These are phyloP conservation scores for Oryza officinalis DNA, from an alignment of 176 grass and related monocot genomes.

Conservation along the genomic window DNA sequence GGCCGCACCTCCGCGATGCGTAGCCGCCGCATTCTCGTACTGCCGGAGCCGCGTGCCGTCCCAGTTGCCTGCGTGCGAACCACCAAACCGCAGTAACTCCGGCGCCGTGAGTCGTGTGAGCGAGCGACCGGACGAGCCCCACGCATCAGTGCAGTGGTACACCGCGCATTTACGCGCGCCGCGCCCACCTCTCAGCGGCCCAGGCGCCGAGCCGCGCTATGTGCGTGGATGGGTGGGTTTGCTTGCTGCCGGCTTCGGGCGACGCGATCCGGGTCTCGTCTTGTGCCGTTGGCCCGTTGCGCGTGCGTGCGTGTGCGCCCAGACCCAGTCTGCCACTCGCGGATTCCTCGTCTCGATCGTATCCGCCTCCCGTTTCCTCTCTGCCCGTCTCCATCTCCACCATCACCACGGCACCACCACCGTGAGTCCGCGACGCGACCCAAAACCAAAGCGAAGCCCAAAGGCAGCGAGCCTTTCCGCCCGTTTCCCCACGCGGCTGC, in stretches of 20 bases:
- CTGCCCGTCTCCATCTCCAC: too few species aligned
- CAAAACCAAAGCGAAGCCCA: not conserved
- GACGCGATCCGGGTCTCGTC: not conserved
- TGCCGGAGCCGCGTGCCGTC: not conserved
- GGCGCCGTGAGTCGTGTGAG: slow-evolving; percentile 45
- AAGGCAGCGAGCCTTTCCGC: not conserved
- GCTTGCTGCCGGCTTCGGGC: not conserved
- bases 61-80: not conserved
- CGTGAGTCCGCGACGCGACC: too few species aligned
- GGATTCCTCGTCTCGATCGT: slow-evolving; percentile 11
- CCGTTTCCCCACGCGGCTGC: slow-evolving; percentile 31
- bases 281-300: not conserved
- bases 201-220: too few species aligned
- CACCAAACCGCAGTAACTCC: slow-evolving; percentile 9
- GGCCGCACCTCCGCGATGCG: not conserved
- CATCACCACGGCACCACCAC: too few species aligned
- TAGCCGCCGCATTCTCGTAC: not conserved
- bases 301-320: not conserved
- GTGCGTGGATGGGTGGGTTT: not conserved
- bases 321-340: not conserved
- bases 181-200: slow-evolving; percentile 16
- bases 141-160: not conserved
- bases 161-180: not conserved
- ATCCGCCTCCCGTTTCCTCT: not conserved
- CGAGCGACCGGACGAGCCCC: not conserved